Evolutionary conservation across 2,329 filamentous ascomycete species (phyloP), one percentile per base, ranked within the genome.

Genomic region (Biscogniauxia sp.): DNA sequence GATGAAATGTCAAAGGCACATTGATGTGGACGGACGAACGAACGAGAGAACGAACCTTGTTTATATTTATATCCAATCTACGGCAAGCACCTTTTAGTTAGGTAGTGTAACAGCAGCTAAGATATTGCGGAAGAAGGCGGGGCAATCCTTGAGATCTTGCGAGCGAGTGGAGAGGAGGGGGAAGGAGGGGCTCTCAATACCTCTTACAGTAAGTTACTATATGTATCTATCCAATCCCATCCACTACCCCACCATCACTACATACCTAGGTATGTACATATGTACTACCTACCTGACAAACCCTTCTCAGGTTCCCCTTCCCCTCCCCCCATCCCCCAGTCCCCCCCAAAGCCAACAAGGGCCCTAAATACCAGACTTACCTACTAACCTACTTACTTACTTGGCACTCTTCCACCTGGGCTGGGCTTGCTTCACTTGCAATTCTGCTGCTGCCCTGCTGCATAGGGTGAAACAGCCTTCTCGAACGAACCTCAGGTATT

Each of bases 51-150:
- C 53, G 20, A 45, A 55, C 53, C 53, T 45, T 19, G 28, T 20
- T 37, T 55, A 41, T 41, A 37, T 55, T 41, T 55, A 28, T 53
- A 32, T 25, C 52, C 25, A 19, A n/a, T 53, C 23, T 53, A 53
- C 20, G 6, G 20, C 51, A 2, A 17, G n/a, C 25, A 23, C 23
- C 23, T 23, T 23, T 5, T 23, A 23, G 5, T 23, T 23, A 23
- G 23, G 23, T n/a, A n/a, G n/a, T 23, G 23, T 5, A 23, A 23
- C 23, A 32, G 28, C 11, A 32, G 28, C 2, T 52, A 9, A n/a
- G 13, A 45, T 32, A 45, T n/a, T 45, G 37, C 17, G 37, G 51
- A 52, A 54, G 25, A 54, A 19, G 52, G 52, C 52, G 52, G 52
- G 52, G 52, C 52, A 54, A 32, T 17, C 13, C 37, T 45, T 45